These are phyloP conservation scores for Pestalotiopsis sp. DNA, from an alignment of 2,329 filamentous ascomycete genomes.

Conservation along the genomic window DNA sequence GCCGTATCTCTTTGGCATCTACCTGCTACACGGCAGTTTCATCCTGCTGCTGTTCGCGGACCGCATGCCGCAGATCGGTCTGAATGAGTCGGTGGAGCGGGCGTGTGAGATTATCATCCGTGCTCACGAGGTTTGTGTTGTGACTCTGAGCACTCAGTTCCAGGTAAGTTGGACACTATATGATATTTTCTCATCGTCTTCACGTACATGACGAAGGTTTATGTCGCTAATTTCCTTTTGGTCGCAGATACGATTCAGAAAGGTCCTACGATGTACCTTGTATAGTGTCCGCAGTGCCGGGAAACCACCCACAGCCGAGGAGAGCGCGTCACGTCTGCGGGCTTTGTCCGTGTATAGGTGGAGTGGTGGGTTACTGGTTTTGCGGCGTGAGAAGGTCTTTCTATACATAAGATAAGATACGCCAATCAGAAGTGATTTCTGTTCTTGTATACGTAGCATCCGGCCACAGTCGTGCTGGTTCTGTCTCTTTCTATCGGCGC, in stretches of 20 bases:
- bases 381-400: neutral
- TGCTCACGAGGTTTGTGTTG: neutral
- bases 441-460: too few relatives aligned
- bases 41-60: slow-evolving; percentile 1
- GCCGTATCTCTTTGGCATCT: slow-evolving; percentile 2
- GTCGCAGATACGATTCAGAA: neutral
- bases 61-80: neutral
- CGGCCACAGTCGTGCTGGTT: too few relatives aligned
- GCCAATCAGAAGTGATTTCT: too few relatives aligned
- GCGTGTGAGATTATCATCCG: slow-evolving; percentile 2
- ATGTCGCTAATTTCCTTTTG: neutral
- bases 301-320: neutral
- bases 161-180: neutral
- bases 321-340: neutral
- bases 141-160: slow-evolving; percentile 1
- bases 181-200: too few relatives aligned
- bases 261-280: neutral
- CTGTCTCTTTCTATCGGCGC: too few relatives aligned
- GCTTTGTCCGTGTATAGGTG: neutral
- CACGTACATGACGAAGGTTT: neutral
- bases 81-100: neutral
- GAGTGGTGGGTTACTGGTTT: neutral
- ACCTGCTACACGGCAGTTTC: neutral
- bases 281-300: neutral
- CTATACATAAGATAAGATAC: too few relatives aligned